Evolutionary conservation across 768 basidiomycete genomes (phyloP).

Genomic region (Kwoniella sp.): DNA sequence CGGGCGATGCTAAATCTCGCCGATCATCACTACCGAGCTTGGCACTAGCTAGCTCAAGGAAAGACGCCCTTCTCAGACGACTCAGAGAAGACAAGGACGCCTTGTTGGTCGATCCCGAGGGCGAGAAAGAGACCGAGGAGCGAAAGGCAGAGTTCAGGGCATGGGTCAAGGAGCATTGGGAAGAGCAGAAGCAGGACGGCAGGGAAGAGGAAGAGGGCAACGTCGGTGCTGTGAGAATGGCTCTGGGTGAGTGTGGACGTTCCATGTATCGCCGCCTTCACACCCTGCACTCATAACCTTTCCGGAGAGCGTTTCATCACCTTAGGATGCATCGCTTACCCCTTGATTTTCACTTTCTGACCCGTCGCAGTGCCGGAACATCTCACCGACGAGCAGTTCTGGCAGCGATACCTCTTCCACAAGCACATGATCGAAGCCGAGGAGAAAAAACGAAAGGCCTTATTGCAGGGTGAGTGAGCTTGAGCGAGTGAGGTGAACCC

Average conservation of each 20-base stretch:
- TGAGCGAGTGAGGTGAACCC: not conserved
- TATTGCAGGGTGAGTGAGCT: constrained; percentile 44
- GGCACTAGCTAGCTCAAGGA: constrained; percentile 60
- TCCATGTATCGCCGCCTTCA: not conserved
- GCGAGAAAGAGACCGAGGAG: constrained; percentile 60
- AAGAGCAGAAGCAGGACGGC: constrained; percentile 34
- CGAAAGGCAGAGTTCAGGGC: constrained; percentile 37
- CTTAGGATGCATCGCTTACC: not conserved
- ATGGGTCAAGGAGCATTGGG: constrained; percentile 52
- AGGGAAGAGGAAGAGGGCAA: constrained; percentile 39
- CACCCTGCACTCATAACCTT: no score
- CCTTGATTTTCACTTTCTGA: constrained; percentile 1
- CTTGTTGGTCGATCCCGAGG: constrained; percentile 73
- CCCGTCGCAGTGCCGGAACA: constrained; percentile 44
- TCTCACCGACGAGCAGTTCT: constrained; percentile 52
- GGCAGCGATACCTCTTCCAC: constrained; percentile 56
- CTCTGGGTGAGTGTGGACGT: constrained; percentile 38
- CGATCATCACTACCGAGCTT: constrained; percentile 45
- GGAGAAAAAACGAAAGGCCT: constrained; percentile 48
- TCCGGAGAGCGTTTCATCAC: not conserved
- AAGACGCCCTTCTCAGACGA: constrained; percentile 73
- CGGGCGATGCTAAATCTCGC: constrained; percentile 51
- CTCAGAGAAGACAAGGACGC: constrained; percentile 75
- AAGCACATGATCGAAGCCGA: constrained; percentile 52
- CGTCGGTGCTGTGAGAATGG: constrained; percentile 48